These are phyloP conservation scores for Scenedesmus sp. DNA, from an alignment of 163 green algal species.

Conservation along the genomic window DNA sequence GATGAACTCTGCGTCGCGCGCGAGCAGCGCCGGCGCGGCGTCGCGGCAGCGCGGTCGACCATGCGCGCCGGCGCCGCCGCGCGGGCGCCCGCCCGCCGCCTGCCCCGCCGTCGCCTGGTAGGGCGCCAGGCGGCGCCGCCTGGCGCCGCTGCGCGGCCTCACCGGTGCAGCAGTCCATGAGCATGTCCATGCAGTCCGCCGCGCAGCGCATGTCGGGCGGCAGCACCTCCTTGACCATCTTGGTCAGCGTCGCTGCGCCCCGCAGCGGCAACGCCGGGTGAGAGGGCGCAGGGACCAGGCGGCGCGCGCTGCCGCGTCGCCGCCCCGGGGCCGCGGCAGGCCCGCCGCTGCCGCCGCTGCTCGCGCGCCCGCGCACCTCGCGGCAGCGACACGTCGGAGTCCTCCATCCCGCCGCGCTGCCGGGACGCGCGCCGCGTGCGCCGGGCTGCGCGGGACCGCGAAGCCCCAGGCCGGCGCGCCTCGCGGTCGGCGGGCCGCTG, in stretches of 20 bases:
- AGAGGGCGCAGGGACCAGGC: too few species aligned
- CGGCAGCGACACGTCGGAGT: slow-evolving; percentile 59
- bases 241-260: slow-evolving; percentile 70
- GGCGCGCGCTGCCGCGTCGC: too few species aligned
- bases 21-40: too few species aligned
- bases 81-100: not conserved
- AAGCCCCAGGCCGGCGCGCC: too few species aligned
- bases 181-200: slow-evolving; percentile 71
- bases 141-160: not conserved
- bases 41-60: too few species aligned
- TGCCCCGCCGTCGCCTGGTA: not conserved
- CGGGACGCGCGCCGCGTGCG: too few species aligned
- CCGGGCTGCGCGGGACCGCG: too few species aligned
- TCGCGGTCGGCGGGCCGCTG: too few species aligned
- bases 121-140: not conserved
- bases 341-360: not conserved
- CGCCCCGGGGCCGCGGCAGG: not conserved
- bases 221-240: slow-evolving; percentile 73
- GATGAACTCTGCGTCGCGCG: slow-evolving; percentile 85
- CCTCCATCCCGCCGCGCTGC: slow-evolving; percentile 40
- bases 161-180: slow-evolving; percentile 82
- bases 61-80: too few species aligned
- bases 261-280: too few species aligned
- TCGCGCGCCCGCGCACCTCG: slow-evolving; percentile 19
- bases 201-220: slow-evolving; percentile 60